Percentiles rank a stretch among this genome's conserved stretches.
These are phyloP conservation scores for Metschnikowia gruessii DNA, from an alignment of 805 yeast genomes.

Conservation along the genomic window DNA sequence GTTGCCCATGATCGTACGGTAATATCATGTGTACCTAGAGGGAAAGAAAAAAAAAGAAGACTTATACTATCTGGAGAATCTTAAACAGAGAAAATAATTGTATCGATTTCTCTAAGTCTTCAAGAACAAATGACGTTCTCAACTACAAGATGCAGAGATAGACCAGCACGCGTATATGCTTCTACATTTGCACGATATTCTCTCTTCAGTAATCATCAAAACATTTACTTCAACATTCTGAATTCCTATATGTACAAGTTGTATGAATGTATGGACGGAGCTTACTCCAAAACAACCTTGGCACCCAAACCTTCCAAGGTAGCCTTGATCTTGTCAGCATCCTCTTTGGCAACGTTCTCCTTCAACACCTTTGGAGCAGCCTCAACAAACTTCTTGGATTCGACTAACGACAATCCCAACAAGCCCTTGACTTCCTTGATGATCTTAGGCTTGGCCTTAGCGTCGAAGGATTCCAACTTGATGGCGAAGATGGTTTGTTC, in stretches of 20 bases:
- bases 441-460: constrained; percentile 94
- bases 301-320: constrained; percentile 95
- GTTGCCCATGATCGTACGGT: no score
- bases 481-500: constrained; percentile 91
- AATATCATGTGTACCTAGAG: no score
- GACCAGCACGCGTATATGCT: no score
- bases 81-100: no score
- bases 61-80: no score
- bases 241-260: constrained; percentile 21
- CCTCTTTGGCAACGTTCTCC: constrained; percentile 95
- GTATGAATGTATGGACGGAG: constrained; percentile 18
- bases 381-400: constrained; percentile 97
- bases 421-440: constrained; percentile 94
- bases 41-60: no score
- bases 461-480: constrained; percentile 90
- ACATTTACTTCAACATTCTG: constrained; percentile 1
- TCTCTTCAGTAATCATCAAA: neutral
- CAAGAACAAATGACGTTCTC: no score
- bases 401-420: constrained; percentile 89
- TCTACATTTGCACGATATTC: no score
- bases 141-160: no score
- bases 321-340: constrained; percentile 93
- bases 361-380: constrained; percentile 94
- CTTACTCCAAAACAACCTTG: constrained; percentile 80
- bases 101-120: no score